A percentile compares a stretch with the other conserved stretches of the same genome.
Evolutionary conservation across 768 basidiomycete genomes (phyloP).

Genomic region (Calocera viscosa): DNA sequence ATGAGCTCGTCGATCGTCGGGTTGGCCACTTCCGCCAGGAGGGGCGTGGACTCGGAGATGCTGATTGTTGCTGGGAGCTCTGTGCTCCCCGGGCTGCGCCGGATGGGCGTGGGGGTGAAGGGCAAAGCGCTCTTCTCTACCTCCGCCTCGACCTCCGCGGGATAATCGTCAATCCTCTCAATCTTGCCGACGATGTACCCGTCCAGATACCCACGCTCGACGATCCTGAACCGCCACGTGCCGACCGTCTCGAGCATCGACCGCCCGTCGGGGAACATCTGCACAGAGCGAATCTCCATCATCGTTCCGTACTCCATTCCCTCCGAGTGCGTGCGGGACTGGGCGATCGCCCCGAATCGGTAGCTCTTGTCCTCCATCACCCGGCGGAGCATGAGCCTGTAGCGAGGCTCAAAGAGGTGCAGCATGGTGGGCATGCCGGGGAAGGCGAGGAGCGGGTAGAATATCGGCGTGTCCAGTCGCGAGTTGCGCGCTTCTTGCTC

Average conservation of each 20-base stretch:
- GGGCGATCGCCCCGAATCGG: conserved; percentile 90
- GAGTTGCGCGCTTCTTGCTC: conserved; percentile 65
- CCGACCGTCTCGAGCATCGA: conserved; percentile 73
- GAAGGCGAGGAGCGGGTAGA: conserved; percentile 80
- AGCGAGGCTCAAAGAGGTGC: conserved; percentile 91
- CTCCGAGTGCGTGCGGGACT: conserved; percentile 37
- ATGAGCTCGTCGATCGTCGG: conserved; percentile 45
- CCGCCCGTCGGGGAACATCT: conserved; percentile 79
- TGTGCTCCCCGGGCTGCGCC: not conserved
- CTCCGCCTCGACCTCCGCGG: conserved; percentile 30
- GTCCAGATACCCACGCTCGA: conserved; percentile 73
- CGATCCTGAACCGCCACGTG: conserved; percentile 64
- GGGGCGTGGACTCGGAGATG: not conserved
- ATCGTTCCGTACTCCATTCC: conserved; percentile 80
- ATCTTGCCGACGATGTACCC: conserved; percentile 81
- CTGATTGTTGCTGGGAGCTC: conserved; percentile 4
- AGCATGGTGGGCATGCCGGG: conserved; percentile 81
- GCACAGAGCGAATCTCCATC: conserved; percentile 74
- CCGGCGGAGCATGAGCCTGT: conserved; percentile 93
- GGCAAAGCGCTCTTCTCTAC: conserved; percentile 26
- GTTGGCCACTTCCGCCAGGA: conserved; percentile 16
- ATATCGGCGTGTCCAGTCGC: conserved; percentile 78
- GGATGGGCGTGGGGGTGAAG: not conserved
- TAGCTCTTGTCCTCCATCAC: conserved; percentile 66
- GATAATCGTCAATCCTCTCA: conserved; percentile 44